phyloP scores from a whole-genome alignment of 768 basidiomycete genomes.

The Rhizopogon rudus region DNA sequence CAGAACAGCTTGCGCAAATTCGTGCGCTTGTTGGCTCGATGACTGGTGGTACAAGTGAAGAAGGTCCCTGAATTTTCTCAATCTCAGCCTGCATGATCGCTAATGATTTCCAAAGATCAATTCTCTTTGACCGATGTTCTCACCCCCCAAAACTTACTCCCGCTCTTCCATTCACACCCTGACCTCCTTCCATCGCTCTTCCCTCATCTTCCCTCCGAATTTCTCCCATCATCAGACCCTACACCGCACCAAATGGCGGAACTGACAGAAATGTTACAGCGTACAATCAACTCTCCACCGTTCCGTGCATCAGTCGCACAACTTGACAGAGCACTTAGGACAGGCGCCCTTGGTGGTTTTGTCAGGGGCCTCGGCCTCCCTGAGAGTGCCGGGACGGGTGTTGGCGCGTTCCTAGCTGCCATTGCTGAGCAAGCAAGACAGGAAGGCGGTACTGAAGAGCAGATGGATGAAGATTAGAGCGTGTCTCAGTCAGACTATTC shows the following conservation, averaged over 20 bases:
- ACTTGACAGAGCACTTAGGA: conserved; percentile 81
- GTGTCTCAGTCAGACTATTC: neutral
- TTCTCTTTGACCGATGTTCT: conserved; percentile 71
- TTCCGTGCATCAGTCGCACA: conserved; percentile 76
- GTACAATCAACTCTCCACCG: conserved; percentile 77
- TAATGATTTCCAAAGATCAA: conserved; percentile 28
- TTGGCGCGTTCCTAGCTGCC: conserved; percentile 76
- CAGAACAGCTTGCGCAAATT: conserved; percentile 66
- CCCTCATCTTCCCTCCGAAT: conserved; percentile 78
- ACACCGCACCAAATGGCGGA: conserved; percentile 19
- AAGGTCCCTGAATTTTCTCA: neutral
- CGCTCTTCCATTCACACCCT: conserved; percentile 68
- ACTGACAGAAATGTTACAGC: conserved; percentile 53
- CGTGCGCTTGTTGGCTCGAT: conserved; percentile 47
- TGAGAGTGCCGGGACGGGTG: conserved; percentile 75
- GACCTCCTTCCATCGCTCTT: conserved; percentile 65
- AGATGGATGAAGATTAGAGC: conserved; percentile 72
- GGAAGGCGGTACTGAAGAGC: conserved; percentile 34
- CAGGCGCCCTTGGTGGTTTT: conserved; percentile 70
- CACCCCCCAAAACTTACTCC: conserved; percentile 64
- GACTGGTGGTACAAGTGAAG: conserved; percentile 28
- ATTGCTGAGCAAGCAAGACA: conserved; percentile 70
- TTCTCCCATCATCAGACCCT: conserved; percentile 61
- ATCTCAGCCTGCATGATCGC: conserved; percentile 1
- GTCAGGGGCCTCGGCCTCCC: conserved; percentile 79